Conservation (phyloP, 352 stramenopile species). For the Ochromonadaceae sp. region DNA sequence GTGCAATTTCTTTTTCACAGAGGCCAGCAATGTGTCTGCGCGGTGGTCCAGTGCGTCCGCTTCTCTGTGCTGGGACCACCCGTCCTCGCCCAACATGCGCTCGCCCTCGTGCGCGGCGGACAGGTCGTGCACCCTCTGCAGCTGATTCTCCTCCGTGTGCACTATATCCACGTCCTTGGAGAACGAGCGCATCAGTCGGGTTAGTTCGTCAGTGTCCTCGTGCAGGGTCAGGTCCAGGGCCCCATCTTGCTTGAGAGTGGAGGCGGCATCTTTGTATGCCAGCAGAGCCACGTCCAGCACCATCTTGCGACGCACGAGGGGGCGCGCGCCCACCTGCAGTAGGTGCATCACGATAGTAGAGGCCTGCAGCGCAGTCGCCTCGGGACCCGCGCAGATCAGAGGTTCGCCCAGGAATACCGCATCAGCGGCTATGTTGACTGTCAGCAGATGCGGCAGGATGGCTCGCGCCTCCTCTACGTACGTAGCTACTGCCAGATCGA, state of each 20-base stretch:
- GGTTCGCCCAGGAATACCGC: not conserved
- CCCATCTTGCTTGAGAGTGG: not conserved
- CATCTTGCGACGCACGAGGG: not conserved
- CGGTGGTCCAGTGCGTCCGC: not conserved
- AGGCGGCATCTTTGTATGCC: not conserved
- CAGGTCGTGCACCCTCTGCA: not conserved
- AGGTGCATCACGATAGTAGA: not conserved
- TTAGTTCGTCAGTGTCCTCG: conserved; percentile 1
- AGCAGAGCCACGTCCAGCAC: not conserved
- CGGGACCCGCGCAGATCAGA: not conserved
- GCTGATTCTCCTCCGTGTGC: not conserved
- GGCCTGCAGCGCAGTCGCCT: not conserved
- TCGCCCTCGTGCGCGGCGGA: not conserved
- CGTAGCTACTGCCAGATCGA: too few relatives aligned
- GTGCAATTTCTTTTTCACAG: not conserved
- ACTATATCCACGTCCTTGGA: not conserved
- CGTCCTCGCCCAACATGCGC: not conserved
- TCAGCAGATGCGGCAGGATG: conserved; percentile 1
- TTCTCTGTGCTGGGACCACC: not conserved
- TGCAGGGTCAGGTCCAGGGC: not conserved
- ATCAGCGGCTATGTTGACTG: not conserved
- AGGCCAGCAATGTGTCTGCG: not conserved
- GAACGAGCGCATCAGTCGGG: not conserved
- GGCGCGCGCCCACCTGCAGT: not conserved
- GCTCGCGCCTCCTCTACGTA: conserved; percentile 1